These are phyloP conservation scores for Cryptococcus sp. DNA, from an alignment of 1,284 basidiomycete genomes.

Conservation along the genomic window DNA sequence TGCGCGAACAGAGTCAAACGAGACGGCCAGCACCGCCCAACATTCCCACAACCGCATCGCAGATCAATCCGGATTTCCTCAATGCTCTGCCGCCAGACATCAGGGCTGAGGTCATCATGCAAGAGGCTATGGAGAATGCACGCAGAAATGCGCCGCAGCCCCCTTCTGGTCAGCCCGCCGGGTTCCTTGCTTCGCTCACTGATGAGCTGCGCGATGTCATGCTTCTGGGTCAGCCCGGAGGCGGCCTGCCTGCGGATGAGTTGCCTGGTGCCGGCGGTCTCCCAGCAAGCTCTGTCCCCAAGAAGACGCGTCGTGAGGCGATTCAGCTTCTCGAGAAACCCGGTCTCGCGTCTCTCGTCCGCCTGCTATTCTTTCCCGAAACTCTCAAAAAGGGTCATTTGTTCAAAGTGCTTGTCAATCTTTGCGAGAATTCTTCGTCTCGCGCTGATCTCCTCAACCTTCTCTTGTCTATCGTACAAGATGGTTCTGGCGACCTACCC, in stretches of 20 bases:
- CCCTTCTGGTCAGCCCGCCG: conserved; percentile 56
- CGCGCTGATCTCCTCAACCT: conserved; percentile 90
- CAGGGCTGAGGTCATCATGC: conserved; percentile 93
- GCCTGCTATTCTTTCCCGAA: conserved; percentile 95
- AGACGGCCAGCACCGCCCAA: conserved; percentile 70
- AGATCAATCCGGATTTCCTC: conserved; percentile 92
- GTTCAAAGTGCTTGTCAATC: conserved; percentile 87
- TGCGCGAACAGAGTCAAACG: conserved; percentile 65
- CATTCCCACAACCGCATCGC: conserved; percentile 63
- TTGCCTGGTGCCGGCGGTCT: not conserved
- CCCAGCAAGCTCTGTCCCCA: conserved; percentile 3
- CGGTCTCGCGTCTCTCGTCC: conserved; percentile 85
- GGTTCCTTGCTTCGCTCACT: conserved; percentile 83
- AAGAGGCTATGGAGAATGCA: conserved; percentile 80
- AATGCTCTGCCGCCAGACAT: conserved; percentile 95
- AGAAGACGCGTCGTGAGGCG: conserved; percentile 70
- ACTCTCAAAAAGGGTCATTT: conserved; percentile 81
- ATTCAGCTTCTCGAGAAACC: conserved; percentile 91
- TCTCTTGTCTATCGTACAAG: conserved; percentile 87
- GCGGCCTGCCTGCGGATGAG: not conserved
- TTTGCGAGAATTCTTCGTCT: conserved; percentile 93
- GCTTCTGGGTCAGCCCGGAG: conserved; percentile 81
- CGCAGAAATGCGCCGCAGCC: conserved; percentile 61
- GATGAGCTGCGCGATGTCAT: conserved; percentile 82
- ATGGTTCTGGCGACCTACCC: conserved; percentile 88